These are phyloP conservation scores for Colletotrichum cereale DNA, from an alignment of 2,329 filamentous ascomycete species.

Conservation along the genomic window DNA sequence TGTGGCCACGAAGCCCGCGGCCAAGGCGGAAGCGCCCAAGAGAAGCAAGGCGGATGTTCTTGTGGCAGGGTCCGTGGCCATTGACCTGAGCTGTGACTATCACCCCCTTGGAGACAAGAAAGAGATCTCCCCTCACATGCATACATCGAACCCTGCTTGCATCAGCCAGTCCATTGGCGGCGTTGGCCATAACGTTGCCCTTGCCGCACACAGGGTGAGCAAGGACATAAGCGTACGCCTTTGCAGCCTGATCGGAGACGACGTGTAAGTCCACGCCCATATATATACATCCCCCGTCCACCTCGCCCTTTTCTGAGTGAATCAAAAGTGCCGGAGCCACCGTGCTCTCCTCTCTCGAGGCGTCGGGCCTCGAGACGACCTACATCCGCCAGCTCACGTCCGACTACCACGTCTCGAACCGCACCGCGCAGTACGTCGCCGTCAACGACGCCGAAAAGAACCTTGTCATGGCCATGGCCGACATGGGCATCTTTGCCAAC, in stretches of 20 bases:
- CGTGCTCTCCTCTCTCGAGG: slow-evolving; percentile 74
- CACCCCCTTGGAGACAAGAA: slow-evolving; percentile 23
- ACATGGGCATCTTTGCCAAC: slow-evolving; percentile 86
- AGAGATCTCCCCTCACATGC: slow-evolving; percentile 62
- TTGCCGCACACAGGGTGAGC: slow-evolving; percentile 79
- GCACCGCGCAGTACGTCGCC: slow-evolving; percentile 92
- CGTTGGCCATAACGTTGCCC: slow-evolving; percentile 91
- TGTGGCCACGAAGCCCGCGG: slow-evolving; percentile 9
- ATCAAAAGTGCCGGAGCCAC: slow-evolving; percentile 76
- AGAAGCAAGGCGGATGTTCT: slow-evolving; percentile 72
- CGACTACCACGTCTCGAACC: slow-evolving; percentile 62
- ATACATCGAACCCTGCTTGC: slow-evolving; percentile 87
- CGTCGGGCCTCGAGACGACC: slow-evolving; percentile 72
- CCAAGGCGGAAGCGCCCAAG: slow-evolving; percentile 25
- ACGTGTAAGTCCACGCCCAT: slow-evolving; percentile 65
- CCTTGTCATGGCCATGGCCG: slow-evolving; percentile 92
- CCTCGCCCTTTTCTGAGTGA: slow-evolving; percentile 7
- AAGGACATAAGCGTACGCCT: slow-evolving; percentile 74
- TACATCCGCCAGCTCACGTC: slow-evolving; percentile 71
- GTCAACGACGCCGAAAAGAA: slow-evolving; percentile 88
- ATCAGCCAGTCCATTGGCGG: slow-evolving; percentile 90
- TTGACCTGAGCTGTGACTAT: slow-evolving; percentile 90
- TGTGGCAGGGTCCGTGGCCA: slow-evolving; percentile 89
- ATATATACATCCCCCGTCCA: not conserved
- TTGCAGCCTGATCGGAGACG: slow-evolving; percentile 85